Conservation (phyloP, 768 basidiomycete genomes). For the Tulasnella sp. region DNA sequence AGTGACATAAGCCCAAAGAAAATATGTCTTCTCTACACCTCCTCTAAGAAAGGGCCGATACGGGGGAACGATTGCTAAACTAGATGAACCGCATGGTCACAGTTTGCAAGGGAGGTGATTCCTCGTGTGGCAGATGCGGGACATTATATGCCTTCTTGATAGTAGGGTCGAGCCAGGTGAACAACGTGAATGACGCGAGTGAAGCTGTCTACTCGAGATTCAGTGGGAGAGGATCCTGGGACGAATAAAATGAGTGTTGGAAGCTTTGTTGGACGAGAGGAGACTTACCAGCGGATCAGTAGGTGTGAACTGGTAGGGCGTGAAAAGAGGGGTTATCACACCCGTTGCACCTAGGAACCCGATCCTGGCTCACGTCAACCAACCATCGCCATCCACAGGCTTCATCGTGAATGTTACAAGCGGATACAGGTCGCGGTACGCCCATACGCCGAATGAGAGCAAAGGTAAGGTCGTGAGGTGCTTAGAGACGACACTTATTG, state of each 20-base stretch:
- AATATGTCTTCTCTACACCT: slow-evolving; percentile 24
- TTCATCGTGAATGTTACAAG: slow-evolving; percentile 39
- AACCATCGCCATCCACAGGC: slow-evolving; percentile 42
- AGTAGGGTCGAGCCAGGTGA: slow-evolving; percentile 43
- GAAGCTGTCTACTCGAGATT: slow-evolving; percentile 43
- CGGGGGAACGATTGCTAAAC: slow-evolving; percentile 23
- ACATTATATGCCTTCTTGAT: slow-evolving; percentile 35
- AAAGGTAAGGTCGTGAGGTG: slow-evolving; percentile 41
- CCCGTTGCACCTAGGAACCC: slow-evolving; percentile 35
- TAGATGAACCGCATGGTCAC: slow-evolving; percentile 26
- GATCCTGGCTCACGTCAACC: slow-evolving; percentile 43
- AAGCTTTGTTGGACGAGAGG: not conserved
- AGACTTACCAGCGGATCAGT: slow-evolving; percentile 39
- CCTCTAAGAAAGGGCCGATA: slow-evolving; percentile 26
- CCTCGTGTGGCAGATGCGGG: slow-evolving; percentile 34
- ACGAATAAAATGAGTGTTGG: not conserved
- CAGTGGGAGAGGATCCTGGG: slow-evolving; percentile 28
- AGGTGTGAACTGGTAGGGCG: slow-evolving; percentile 47
- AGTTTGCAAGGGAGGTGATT: slow-evolving; percentile 39
- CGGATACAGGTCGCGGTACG: slow-evolving; percentile 37
- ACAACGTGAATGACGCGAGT: slow-evolving; percentile 34
- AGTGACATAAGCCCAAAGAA: slow-evolving; percentile 22
- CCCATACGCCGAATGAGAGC: slow-evolving; percentile 37
- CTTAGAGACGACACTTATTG: slow-evolving; percentile 30
- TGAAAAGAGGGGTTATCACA: slow-evolving; percentile 40